These are phyloP conservation scores for Huntiella moniliformis DNA, from an alignment of 2,329 filamentous ascomycete genomes.

Conservation along the genomic window DNA sequence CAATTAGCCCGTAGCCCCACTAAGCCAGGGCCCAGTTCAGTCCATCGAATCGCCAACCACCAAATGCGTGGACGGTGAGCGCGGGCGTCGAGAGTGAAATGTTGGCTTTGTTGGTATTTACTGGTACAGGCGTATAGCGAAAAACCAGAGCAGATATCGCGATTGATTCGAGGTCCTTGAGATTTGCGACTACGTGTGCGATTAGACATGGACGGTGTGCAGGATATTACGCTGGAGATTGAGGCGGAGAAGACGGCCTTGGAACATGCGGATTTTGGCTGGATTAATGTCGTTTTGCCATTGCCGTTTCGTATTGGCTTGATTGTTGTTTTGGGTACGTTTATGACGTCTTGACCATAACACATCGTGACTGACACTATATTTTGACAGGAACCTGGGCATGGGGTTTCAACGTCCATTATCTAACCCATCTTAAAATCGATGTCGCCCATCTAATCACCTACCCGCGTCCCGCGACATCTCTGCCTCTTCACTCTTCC, in stretches of 20 bases:
- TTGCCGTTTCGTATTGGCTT: constrained; percentile 78
- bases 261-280: constrained; percentile 9
- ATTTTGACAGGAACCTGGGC: constrained; percentile 61
- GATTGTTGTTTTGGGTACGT: constrained; percentile 63
- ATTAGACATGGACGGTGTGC: constrained; percentile 6
- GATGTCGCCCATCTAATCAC: constrained; percentile 73
- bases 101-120: neutral
- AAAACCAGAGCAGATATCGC: too few relatives aligned
- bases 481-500: constrained; percentile 59
- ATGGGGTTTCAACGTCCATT: constrained; percentile 84
- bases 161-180: neutral
- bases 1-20: too few relatives aligned
- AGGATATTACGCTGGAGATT: constrained; percentile 7
- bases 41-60: too few relatives aligned
- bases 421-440: constrained; percentile 61
- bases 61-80: too few relatives aligned
- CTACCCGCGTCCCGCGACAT: constrained; percentile 62
- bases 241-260: constrained; percentile 12
- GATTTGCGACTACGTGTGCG: neutral
- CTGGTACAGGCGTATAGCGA: neutral
- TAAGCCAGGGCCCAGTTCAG: too few relatives aligned
- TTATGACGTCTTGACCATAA: neutral
- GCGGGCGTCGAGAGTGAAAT: too few relatives aligned
- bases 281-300: constrained; percentile 32
- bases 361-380: constrained; percentile 1